A percentile compares a stretch with the other conserved stretches of the same genome.
Evolutionary conservation across 176 grass and related monocot genomes (phyloP).

Genomic region (Paspalum notatum): DNA sequence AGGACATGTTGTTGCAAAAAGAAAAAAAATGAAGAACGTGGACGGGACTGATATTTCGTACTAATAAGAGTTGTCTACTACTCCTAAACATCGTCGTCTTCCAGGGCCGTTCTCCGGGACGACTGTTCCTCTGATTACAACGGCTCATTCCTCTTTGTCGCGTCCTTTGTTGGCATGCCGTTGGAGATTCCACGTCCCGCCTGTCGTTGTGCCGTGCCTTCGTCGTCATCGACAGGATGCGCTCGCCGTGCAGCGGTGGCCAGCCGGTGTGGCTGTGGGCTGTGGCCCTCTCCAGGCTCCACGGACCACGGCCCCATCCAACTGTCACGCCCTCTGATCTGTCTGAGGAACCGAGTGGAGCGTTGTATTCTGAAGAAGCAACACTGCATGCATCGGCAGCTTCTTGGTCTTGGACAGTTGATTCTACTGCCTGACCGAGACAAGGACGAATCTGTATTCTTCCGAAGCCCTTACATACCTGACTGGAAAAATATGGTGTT

Average conservation of each 20-base stretch:
- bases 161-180: background rate
- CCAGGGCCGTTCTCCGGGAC: background rate
- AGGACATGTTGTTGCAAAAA: too few species aligned
- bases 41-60: background rate
- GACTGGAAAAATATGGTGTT: too few species aligned
- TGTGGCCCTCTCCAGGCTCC: too few species aligned
- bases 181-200: conserved; percentile 1
- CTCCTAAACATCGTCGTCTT: background rate
- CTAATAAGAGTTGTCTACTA: too few species aligned
- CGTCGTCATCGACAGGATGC: background rate
- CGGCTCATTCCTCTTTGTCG: background rate
- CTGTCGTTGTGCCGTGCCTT: background rate
- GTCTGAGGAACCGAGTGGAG: background rate
- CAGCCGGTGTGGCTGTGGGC: background rate
- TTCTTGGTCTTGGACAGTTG: background rate
- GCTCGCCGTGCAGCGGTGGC: background rate
- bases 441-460: too few species aligned
- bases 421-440: too few species aligned
- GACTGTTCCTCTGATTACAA: background rate
- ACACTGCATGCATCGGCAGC: background rate
- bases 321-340: background rate
- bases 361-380: background rate
- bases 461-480: too few species aligned
- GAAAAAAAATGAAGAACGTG: too few species aligned
- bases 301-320: background rate